These are phyloP conservation scores for Rubroboletus pulcherrimus DNA, from an alignment of 768 basidiomycete species.

Conservation along the genomic window DNA sequence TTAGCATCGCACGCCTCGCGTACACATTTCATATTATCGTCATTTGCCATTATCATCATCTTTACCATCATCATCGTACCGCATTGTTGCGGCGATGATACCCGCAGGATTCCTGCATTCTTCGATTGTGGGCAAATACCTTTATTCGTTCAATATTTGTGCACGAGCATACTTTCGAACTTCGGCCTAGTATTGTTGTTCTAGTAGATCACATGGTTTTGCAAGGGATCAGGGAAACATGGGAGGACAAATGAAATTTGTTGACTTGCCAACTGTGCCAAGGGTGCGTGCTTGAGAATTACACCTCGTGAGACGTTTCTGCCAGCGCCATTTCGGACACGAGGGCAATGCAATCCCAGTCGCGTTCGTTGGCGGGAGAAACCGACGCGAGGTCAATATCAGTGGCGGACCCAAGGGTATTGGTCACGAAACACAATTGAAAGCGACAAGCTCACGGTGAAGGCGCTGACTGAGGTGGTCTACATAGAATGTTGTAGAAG, in stretches of 20 bases:
- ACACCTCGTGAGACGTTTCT: background rate
- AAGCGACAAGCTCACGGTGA: background rate
- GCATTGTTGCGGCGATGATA: background rate
- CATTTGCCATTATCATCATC: background rate
- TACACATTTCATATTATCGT: slow-evolving; percentile 6
- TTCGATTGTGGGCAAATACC: slow-evolving; percentile 9
- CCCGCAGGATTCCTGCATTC: background rate
- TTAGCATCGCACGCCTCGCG: slow-evolving; percentile 8
- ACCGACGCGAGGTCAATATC: background rate
- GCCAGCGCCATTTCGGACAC: background rate
- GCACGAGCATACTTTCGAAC: slow-evolving; percentile 20
- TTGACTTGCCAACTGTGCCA: background rate
- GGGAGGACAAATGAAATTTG: slow-evolving; percentile 3
- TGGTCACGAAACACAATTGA: background rate
- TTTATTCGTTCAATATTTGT: slow-evolving; percentile 15
- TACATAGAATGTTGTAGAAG: background rate
- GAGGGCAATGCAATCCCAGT: background rate
- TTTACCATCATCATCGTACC: slow-evolving; percentile 3
- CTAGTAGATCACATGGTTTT: slow-evolving; percentile 14
- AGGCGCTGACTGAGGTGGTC: background rate
- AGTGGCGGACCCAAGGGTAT: background rate
- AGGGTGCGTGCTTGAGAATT: background rate
- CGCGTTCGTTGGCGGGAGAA: background rate
- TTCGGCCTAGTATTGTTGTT: slow-evolving; percentile 20
- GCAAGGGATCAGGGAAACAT: background rate